Evolutionary conservation across 148 eudicot species (phyloP).

Genomic region (Rheum nobile): DNA sequence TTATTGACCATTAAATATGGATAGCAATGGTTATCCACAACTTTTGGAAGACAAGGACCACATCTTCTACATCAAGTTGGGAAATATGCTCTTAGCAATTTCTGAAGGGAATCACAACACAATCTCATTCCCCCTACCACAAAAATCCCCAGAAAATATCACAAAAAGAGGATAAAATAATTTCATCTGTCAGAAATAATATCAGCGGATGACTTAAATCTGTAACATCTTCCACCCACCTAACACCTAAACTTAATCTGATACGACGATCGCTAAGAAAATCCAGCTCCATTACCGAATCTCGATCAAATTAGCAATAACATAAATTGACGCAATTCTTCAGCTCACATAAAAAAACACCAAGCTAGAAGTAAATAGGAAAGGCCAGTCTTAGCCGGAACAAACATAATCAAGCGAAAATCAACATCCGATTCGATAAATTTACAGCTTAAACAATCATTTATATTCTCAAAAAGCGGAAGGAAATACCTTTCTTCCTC

Average conservation of each 20-base stretch:
- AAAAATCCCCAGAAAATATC: neutral
- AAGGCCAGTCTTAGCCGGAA: neutral
- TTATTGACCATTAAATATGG: slow-evolving; percentile 5
- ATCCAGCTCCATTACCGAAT: neutral
- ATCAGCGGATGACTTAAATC: neutral
- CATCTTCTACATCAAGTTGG: slow-evolving; percentile 1
- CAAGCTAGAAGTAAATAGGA: neutral
- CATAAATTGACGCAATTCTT: neutral
- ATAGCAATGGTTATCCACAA: slow-evolving; percentile 8
- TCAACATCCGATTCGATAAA: neutral
- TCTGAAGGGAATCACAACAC: neutral
- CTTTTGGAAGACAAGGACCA: slow-evolving; percentile 7
- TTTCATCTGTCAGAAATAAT: neutral
- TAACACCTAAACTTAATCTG: neutral
- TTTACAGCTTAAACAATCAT: neutral
- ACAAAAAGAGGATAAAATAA: neutral
- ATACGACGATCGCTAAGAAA: neutral
- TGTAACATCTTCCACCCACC: neutral
- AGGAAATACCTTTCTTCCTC: slow-evolving; percentile 53
- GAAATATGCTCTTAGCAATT: neutral
- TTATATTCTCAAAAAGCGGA: neutral
- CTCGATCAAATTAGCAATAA: neutral
- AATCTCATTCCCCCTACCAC: slow-evolving; percentile 2
- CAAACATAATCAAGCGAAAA: neutral
- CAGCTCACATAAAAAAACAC: neutral